Evolutionary conservation across 2,329 filamentous ascomycete species (phyloP).

Genomic region (Fusarium armeniacum): DNA sequence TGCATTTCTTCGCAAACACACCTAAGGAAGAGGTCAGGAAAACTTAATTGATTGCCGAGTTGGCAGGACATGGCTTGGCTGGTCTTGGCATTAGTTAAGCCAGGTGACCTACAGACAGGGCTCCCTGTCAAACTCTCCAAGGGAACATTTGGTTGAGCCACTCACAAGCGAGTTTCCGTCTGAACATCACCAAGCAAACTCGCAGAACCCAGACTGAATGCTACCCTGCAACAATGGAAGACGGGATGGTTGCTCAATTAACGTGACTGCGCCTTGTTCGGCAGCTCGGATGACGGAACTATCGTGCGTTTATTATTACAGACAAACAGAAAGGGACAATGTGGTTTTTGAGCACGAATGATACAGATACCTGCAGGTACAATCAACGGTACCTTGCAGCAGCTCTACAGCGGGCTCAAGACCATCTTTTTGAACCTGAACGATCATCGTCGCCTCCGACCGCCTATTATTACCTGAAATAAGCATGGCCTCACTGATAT

Average conservation of each 20-base stretch:
- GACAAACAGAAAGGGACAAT: neutral
- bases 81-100: constrained; percentile 13
- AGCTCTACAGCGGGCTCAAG: constrained; percentile 5
- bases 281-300: constrained; percentile 15
- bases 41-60: constrained; percentile 19
- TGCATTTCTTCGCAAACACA: constrained; percentile 24
- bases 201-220: constrained; percentile 3
- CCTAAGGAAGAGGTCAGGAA: constrained; percentile 14
- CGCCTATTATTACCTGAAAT: constrained; percentile 6
- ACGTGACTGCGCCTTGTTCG: constrained; percentile 23
- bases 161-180: constrained; percentile 30
- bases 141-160: constrained; percentile 19
- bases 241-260: constrained; percentile 3
- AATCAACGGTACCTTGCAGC: constrained; percentile 10
- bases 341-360: too few species aligned
- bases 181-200: constrained; percentile 23
- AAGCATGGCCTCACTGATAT: constrained; percentile 16
- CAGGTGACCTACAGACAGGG: constrained; percentile 26
- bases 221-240: constrained; percentile 36
- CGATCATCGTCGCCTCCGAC: constrained; percentile 36
- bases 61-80: constrained; percentile 22
- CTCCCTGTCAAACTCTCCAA: constrained; percentile 22
- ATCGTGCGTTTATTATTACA: constrained; percentile 1
- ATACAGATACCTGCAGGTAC: constrained; percentile 30
- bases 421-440: constrained; percentile 15